Evolutionary conservation across 345 rosid species (phyloP).

Genomic region (Mangifera indica): DNA sequence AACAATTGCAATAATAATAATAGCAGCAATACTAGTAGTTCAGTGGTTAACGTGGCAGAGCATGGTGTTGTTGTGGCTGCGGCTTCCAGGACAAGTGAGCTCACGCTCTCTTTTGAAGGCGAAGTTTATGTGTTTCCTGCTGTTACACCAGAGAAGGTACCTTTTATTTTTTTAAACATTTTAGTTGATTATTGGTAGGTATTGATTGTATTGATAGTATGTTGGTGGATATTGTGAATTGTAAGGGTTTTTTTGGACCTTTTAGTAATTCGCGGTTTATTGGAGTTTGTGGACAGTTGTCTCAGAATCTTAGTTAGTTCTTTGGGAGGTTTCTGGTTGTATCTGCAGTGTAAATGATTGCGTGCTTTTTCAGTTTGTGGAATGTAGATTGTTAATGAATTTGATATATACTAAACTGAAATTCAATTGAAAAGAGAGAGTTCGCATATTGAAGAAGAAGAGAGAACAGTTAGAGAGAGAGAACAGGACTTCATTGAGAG

Average conservation of each 20-base stretch:
- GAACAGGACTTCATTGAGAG: too few relatives aligned
- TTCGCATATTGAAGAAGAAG: too few relatives aligned
- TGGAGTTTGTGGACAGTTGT: background rate
- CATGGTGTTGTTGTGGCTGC: slow-evolving; percentile 32
- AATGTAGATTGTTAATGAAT: background rate
- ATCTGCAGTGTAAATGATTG: background rate
- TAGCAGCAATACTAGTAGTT: slow-evolving; percentile 7
- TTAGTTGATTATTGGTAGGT: background rate
- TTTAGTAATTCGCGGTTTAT: slow-evolving; percentile 4
- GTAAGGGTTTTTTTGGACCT: background rate
- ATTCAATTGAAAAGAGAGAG: too few relatives aligned
- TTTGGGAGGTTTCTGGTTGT: background rate
- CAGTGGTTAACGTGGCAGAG: slow-evolving; percentile 33
- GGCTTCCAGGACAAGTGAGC: slow-evolving; percentile 62
- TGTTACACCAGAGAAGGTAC: slow-evolving; percentile 61
- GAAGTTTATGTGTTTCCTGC: slow-evolving; percentile 72
- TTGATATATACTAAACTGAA: too few relatives aligned
- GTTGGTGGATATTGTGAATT: background rate
- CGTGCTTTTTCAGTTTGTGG: background rate
- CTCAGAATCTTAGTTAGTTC: background rate
- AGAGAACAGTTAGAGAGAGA: too few relatives aligned
- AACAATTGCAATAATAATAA: background rate
- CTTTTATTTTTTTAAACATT: background rate
- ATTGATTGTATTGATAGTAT: background rate
- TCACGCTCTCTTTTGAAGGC: slow-evolving; percentile 73